Base-by-base conservation (phyloP, 1,284 basidiomycete species). In the Pyrrhoderma noxium region DNA sequence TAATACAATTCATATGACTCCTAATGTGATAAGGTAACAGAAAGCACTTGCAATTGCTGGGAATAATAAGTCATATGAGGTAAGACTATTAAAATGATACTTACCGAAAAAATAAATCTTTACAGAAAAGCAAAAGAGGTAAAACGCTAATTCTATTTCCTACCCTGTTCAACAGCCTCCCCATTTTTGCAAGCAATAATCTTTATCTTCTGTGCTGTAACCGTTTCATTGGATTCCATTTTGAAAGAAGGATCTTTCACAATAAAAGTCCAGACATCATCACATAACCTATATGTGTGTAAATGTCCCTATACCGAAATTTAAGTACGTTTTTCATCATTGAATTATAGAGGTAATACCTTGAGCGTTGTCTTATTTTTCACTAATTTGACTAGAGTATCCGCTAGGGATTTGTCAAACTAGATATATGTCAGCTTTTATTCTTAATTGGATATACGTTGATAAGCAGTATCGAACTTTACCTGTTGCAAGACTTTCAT, bases 401-500 rank as follows among this genome's bases (percentile, higher is more conserved):
- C 91, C 47, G 92, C 89, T 48, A 95, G 74, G 42, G 87, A 89
- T 70, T 94, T 95, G 76, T 97, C 93, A 68, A 95, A 96, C 92
- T 97, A 66, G 11, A n/a, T n/a, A n/a, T n/a, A n/a, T n/a, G n/a
- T n/a, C n/a, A n/a, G n/a, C n/a, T n/a, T 11, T 5, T 31, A 31
- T 31, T 5, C 27, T 31, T 11, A 31, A 11, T 11, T 5, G 11
- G 5, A 11, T 5, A 31, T 31, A 5, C 27, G 5, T 31, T 11
- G 7, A 31, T 5, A 11, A 31, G 27, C 11, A 11, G 11, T 31
- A 11, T 5, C 5, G 27, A 31, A 5, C 43, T 76, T 46, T 56
- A 95, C 93, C 87, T 96, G 93, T 65, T 90, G 90, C 52, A 99
- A 70, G 7, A 98, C 93, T 65, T 95, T 90, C 89, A 98, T 93